Conservation (phyloP, 208 protist species). For the Acanthamoeba royreba region DNA sequence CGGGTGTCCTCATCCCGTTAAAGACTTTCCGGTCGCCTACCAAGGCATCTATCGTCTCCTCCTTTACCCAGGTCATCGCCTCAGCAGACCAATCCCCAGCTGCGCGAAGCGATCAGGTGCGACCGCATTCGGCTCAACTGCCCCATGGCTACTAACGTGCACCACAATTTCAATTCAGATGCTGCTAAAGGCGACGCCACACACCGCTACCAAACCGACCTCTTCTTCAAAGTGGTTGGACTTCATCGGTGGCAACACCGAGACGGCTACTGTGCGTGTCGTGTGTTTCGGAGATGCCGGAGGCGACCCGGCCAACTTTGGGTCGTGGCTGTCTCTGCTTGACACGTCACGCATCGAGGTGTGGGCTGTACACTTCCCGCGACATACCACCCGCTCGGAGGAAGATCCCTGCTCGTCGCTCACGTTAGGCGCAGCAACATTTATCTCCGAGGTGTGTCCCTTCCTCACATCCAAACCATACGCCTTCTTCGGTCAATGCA, state of each 20-base stretch:
- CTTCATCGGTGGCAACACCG: not conserved
- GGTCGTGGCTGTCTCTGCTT: not conserved
- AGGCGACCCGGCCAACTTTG: conserved; percentile 25
- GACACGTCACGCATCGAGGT: not conserved
- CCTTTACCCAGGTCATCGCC: not conserved
- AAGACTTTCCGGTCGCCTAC: conserved; percentile 41
- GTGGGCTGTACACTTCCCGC: not conserved
- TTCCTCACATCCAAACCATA: conserved; percentile 35
- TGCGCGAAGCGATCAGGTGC: not conserved
- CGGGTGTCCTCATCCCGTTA: not conserved
- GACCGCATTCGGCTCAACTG: not conserved
- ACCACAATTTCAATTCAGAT: not conserved
- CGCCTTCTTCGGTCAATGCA: conserved; percentile 29
- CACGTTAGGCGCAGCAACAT: not conserved
- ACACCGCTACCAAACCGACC: not conserved
- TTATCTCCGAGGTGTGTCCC: not conserved
- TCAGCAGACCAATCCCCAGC: not conserved
- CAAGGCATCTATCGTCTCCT: conserved; percentile 5
- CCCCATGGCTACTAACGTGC: not conserved
- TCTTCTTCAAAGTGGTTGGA: not conserved
- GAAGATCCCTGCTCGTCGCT: not conserved
- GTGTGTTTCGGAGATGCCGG: conserved; percentile 15
- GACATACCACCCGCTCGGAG: not conserved
- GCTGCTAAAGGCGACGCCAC: not conserved
- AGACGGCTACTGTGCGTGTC: not conserved